Conservation (phyloP, 2,329 filamentous ascomycete species). For the Chrysoporthe puriensis region DNA sequence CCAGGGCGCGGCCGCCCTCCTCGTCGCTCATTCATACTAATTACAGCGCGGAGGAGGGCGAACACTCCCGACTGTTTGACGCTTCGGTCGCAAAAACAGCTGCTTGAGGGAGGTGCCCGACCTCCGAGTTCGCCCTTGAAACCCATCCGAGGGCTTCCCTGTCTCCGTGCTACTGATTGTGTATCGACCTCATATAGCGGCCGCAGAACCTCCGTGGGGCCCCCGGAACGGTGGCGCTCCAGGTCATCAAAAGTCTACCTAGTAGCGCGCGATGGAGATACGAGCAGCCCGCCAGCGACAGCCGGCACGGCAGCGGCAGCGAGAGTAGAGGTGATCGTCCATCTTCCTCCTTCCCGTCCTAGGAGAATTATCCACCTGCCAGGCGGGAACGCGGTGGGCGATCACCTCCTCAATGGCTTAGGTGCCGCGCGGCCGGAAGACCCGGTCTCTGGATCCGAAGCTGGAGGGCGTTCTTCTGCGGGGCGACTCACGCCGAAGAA, state of each 20-base stretch:
- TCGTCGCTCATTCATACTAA: no score
- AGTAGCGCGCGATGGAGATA: background rate
- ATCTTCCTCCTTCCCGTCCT: background rate
- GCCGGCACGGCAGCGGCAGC: no score
- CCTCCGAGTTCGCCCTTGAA: background rate
- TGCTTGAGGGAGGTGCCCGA: background rate
- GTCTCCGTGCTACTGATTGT: background rate
- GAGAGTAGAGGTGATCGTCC: background rate
- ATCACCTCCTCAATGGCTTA: background rate
- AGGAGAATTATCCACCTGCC: constrained; percentile 1
- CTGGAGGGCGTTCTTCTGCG: background rate
- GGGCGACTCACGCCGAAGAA: background rate
- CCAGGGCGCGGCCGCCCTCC: no score
- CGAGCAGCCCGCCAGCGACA: no score
- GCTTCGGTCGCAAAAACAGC: background rate
- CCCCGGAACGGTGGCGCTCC: no score
- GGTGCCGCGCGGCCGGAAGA: background rate
- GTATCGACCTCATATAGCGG: background rate
- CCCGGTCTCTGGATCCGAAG: background rate
- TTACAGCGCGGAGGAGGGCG: no score
- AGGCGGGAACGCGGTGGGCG: background rate
- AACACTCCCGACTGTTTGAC: no score
- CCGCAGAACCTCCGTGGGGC: no score
- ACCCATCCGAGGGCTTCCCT: background rate
- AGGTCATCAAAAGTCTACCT: no score